phyloP scores from a whole-genome alignment of 2,329 filamentous ascomycete species.

The Cladosporium sp. region DNA sequence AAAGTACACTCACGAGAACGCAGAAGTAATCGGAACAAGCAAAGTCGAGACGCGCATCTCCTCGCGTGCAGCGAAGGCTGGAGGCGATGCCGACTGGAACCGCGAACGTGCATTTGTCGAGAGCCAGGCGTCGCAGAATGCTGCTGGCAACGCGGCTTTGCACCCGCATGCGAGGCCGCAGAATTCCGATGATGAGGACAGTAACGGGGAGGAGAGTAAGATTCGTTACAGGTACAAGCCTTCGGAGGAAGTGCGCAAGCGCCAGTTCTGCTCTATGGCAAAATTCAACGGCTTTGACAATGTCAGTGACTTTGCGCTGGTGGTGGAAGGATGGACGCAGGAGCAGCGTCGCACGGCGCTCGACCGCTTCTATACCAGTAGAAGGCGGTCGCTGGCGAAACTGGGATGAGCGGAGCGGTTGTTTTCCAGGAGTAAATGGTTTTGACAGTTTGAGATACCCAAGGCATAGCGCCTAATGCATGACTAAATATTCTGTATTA shows the following conservation, averaged over 20 bases:
- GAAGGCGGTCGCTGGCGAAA: constrained; percentile 2
- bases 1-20: constrained; percentile 94
- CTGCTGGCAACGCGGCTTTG: constrained; percentile 1
- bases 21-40: constrained; percentile 89
- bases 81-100: constrained; percentile 52
- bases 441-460: neutral
- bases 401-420: neutral
- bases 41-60: constrained; percentile 85
- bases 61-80: constrained; percentile 67
- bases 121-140: constrained; percentile 54
- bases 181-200: constrained; percentile 21
- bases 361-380: constrained; percentile 69
- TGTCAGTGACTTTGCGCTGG: constrained; percentile 80
- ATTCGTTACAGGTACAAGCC: constrained; percentile 68
- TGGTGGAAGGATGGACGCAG: constrained; percentile 88
- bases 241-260: constrained; percentile 67
- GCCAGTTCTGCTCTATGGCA: constrained; percentile 93
- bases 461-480: neutral
- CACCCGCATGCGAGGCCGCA: constrained; percentile 31
- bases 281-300: constrained; percentile 72
- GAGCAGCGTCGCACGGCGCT: constrained; percentile 76
- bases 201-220: constrained; percentile 33
- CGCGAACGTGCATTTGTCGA: constrained; percentile 42
- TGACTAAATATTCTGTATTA: neutral
- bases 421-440: neutral